Conservation (phyloP, 2,329 filamentous ascomycete genomes). For the Coniochaeta sp. region DNA sequence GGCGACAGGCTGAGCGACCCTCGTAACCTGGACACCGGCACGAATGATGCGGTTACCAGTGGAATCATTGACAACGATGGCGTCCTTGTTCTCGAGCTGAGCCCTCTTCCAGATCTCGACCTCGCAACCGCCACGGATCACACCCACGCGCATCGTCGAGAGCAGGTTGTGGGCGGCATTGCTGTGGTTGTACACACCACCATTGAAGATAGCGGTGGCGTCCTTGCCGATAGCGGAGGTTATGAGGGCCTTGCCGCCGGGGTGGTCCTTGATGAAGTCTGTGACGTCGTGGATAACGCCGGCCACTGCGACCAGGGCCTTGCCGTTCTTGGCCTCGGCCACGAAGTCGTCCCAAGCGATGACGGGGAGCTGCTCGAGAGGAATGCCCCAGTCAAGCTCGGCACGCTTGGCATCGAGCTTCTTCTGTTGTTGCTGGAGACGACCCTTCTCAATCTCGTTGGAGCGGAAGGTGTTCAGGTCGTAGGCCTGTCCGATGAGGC, state of each 20-base stretch:
- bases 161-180: slow-evolving; percentile 86
- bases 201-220: slow-evolving; percentile 85
- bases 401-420: slow-evolving; percentile 84
- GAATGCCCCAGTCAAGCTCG: slow-evolving; percentile 77
- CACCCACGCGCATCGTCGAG: slow-evolving; percentile 81
- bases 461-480: slow-evolving; percentile 85
- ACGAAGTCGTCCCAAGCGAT: slow-evolving; percentile 84
- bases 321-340: slow-evolving; percentile 68
- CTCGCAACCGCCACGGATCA: slow-evolving; percentile 79
- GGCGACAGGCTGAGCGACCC: slow-evolving; percentile 69
- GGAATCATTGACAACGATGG: slow-evolving; percentile 72
- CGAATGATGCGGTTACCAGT: slow-evolving; percentile 76
- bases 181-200: slow-evolving; percentile 82
- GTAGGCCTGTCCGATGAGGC: slow-evolving; percentile 75
- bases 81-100: slow-evolving; percentile 77
- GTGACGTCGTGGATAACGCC: slow-evolving; percentile 82
- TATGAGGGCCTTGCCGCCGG: slow-evolving; percentile 86
- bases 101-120: slow-evolving; percentile 91
- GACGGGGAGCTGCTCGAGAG: slow-evolving; percentile 78
- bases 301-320: slow-evolving; percentile 68
- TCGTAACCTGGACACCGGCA: slow-evolving; percentile 79
- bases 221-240: slow-evolving; percentile 77
- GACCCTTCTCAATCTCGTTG: slow-evolving; percentile 91
- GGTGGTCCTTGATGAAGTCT: slow-evolving; percentile 81
- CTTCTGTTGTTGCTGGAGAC: slow-evolving; percentile 84